Evolutionary conservation across 495 filamentous ascomycete species (phyloP).

Genomic region (Neurospora pannonica): DNA sequence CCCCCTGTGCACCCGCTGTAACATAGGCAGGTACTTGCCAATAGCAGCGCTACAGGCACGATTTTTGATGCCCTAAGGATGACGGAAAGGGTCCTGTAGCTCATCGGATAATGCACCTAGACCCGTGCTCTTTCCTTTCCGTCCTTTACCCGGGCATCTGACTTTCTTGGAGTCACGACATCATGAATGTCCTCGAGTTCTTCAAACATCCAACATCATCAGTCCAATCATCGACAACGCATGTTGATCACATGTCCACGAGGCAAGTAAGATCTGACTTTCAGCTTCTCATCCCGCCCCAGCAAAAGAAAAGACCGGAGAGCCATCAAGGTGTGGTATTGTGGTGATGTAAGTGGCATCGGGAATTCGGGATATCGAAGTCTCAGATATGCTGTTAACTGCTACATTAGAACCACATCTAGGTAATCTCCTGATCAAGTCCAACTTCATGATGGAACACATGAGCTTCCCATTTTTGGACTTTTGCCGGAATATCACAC

Average conservation of each 20-base stretch:
- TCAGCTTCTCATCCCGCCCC: not conserved
- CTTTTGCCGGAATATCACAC: not conserved
- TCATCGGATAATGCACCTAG: constrained; percentile 24
- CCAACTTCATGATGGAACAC: not conserved
- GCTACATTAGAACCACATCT: not conserved
- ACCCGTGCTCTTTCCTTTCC: not conserved
- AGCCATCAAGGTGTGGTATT: not conserved
- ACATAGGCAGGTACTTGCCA: not conserved
- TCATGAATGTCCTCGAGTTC: not conserved
- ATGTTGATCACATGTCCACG: not conserved
- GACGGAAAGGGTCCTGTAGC: not conserved
- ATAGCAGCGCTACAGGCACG: not conserved
- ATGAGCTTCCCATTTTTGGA: not conserved
- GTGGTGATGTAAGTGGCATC: not conserved
- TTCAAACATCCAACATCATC: not conserved
- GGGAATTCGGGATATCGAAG: not conserved
- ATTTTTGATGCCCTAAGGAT: not conserved
- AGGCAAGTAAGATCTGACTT: not conserved
- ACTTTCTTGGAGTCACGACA: not conserved
- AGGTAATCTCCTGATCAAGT: not conserved
- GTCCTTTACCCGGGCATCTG: not conserved
- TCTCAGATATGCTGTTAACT: not conserved
- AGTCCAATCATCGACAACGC: not conserved
- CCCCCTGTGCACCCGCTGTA: not conserved
- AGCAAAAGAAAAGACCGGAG: not conserved